Evolutionary conservation across 1,139 yeast species (phyloP), one percentile per base, ranked within the genome.

Genomic region (Protomyces macrosporus): DNA sequence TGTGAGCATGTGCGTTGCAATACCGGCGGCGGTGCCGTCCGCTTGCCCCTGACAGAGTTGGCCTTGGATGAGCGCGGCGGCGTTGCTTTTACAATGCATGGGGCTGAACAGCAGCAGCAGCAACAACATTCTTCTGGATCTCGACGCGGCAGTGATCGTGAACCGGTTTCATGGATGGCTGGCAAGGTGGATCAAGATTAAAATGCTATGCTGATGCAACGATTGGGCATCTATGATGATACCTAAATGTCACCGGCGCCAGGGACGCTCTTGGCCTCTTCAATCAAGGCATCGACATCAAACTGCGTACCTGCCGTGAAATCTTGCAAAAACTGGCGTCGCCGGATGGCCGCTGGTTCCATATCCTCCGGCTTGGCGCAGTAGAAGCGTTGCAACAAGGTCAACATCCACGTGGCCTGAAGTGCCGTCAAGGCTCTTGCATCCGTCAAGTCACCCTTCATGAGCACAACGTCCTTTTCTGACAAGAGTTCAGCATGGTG

Each of bases 351-450:
- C 34, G 52, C 53, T 48, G 77, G 77, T 23, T 72, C 67, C 42
- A 68, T 68, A 6, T 75, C 75, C 9, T 76, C 72, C 5, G 33
- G 40, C 14, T 33, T 34, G 30, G 54, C 56, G 35, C 62, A 58
- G 73, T 90, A 93, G 75, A 93, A 93, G 71, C 97, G 81, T 75
- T 93, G 98, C 60, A 91, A 78, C 70, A 88, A 88, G 69, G 91
- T 78, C 40, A 90, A 79, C 64, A 93, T 78, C 66, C 91, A 76
- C 68, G 90, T 96, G 0, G 96, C 89, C 68, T 88, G 91, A 55
- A 85, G 87, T 50, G 76, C 78, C 68, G 85, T 71, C 3, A 85
- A 74, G 37, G 89, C 76, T 39, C 85, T 79, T 12, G 90, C 93
- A 64, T 79, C 77, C 72, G 91, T 97, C 6, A 90, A 85, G 35